Base-by-base conservation (phyloP, 2,329 filamentous ascomycete species). In the Aspergillus sergii region DNA sequence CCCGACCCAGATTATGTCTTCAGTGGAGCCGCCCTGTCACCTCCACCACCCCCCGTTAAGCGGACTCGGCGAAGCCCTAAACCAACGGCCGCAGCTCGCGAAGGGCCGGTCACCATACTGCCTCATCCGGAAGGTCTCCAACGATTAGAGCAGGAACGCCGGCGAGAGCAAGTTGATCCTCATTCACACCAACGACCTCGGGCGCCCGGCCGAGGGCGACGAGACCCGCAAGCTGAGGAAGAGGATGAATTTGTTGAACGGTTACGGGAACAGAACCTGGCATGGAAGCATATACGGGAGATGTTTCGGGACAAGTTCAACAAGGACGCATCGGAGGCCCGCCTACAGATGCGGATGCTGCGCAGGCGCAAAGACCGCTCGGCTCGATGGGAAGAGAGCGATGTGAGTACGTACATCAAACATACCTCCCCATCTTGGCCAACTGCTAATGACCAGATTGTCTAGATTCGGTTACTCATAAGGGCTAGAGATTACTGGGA, bases 331-430 rank as follows among this genome's bases (percentile, higher is more conserved):
- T 72, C 75, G 26, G 74, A 79, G 63, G 77, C 79, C 6, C 71
- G 78, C 36, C 69, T 81, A 62, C 79, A 81, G 68, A 81, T 81
- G 79, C 75, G 79, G 36, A 72, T 79, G 63, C 66, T 73, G 41
- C 78, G 79, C 45, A 67, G 77, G 50, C 74, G 76, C 51, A 76
- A 77, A 59, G 71, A 76, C 58, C 72, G 76, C 30, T 66, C 71
- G 53, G 68, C 72, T 9, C 73, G 71, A 46, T 80, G 79, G 78
- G 76, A 78, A 61, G 76, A 79, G 63, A 71, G 75, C 60, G 77
- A 81, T 79, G 77, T 80, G 77, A 79, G 78, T 80, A 79, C 70
- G 79, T 79, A 71, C 66, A 56, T 66, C 69, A 21, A 51, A 32
- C 21, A 23, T 54, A 57, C 26, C 14, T 39, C 55, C 46, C 11